phyloP scores from a whole-genome alignment of 2,329 filamentous ascomycete species.

The Aspergillus awamori region DNA sequence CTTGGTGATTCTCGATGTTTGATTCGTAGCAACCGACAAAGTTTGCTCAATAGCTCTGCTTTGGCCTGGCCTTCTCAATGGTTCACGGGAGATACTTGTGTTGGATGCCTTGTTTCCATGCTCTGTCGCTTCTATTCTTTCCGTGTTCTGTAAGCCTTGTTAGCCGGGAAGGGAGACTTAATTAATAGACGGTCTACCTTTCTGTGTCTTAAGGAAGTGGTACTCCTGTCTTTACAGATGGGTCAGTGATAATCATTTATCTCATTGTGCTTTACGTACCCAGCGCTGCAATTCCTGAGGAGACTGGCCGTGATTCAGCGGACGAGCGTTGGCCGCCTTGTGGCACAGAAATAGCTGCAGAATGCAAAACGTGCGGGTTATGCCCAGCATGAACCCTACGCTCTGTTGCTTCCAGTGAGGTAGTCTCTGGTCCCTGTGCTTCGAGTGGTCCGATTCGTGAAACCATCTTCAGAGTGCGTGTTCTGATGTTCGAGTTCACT shows the following conservation, averaged over 20 bases:
- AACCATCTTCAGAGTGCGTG: neutral
- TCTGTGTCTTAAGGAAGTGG: too few species aligned
- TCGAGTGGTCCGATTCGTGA: neutral
- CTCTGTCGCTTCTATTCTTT: neutral
- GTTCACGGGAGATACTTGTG: too few species aligned
- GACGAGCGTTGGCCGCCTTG: neutral
- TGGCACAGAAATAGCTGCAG: neutral
- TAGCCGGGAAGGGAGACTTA: neutral
- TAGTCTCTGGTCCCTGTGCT: neutral
- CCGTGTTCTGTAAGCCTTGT: neutral
- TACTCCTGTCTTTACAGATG: too few species aligned
- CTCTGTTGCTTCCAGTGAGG: too few species aligned
- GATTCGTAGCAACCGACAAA: neutral
- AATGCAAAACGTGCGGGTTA: too few species aligned
- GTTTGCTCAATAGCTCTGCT: neutral
- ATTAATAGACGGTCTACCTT: neutral
- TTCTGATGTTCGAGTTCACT: neutral
- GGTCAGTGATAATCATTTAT: too few species aligned
- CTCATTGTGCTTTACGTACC: neutral
- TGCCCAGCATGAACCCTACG: neutral
- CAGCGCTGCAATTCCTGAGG: neutral
- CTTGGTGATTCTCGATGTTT: constrained; percentile 22
- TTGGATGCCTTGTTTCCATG: too few species aligned
- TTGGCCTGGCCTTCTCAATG: too few species aligned
- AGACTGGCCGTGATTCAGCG: neutral